Evolutionary conservation across 2,329 filamentous ascomycete species (phyloP).

Genomic region (Ophiostoma triangulosporum): DNA sequence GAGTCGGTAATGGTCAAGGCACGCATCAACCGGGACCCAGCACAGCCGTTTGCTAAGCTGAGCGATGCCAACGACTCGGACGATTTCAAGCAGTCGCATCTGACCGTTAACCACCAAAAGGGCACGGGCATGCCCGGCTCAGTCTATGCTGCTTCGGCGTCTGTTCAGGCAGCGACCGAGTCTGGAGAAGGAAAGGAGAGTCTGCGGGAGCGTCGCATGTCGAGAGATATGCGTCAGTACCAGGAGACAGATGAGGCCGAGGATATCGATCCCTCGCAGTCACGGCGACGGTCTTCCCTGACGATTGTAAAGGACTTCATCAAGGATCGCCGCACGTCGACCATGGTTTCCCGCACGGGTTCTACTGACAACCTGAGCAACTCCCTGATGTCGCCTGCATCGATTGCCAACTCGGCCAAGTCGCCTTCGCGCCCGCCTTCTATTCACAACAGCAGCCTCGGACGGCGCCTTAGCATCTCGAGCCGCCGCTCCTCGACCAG

Average conservation of each 20-base stretch:
- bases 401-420: conserved; percentile 21
- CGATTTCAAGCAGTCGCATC: conserved; percentile 44
- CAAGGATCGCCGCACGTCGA: conserved; percentile 40
- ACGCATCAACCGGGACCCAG: conserved; percentile 59
- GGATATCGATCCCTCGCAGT: conserved; percentile 13
- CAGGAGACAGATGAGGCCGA: conserved; percentile 18
- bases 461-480: conserved; percentile 51
- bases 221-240: conserved; percentile 26
- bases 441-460: conserved; percentile 36
- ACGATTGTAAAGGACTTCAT: conserved; percentile 48
- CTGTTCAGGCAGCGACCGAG: conserved; percentile 3
- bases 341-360: conserved; percentile 19
- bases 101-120: conserved; percentile 43
- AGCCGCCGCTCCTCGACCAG: conserved; percentile 43
- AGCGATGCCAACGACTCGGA: conserved; percentile 30
- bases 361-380: conserved; percentile 16
- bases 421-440: conserved; percentile 36
- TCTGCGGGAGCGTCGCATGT: conserved; percentile 34
- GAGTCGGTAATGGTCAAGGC: conserved; percentile 85
- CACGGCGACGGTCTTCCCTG: conserved; percentile 42
- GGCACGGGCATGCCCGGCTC: conserved; percentile 12
- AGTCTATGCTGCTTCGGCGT: conserved; percentile 7
- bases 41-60: conserved; percentile 27
- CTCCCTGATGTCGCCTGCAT: conserved; percentile 15
- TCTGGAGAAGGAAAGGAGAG: conserved; percentile 25